Percentiles rank a stretch among this genome's conserved stretches.
phyloP scores from a whole-genome alignment of 208 protist genomes.

The Crithidia bombi region DNA sequence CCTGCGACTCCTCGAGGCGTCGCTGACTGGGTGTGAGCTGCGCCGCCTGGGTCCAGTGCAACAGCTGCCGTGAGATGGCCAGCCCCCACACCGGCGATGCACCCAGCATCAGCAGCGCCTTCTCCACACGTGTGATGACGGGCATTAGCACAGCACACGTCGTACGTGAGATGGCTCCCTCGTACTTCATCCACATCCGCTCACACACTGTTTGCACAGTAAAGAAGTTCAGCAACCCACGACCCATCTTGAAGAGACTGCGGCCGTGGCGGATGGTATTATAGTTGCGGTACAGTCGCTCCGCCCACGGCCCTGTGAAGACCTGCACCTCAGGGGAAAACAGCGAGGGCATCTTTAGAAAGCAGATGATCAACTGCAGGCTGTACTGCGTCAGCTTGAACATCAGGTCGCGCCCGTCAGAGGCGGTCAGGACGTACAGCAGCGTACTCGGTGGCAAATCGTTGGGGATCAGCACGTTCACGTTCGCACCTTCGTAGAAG shows the following conservation, averaged over 20 bases:
- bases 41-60: slow-evolving; percentile 27
- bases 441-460: slow-evolving; percentile 82
- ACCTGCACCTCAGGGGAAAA: slow-evolving; percentile 62
- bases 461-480: slow-evolving; percentile 73
- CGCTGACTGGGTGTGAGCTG: slow-evolving; percentile 13
- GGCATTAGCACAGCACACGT: slow-evolving; percentile 30
- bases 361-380: slow-evolving; percentile 75
- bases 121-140: slow-evolving; percentile 25
- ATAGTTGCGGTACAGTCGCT: slow-evolving; percentile 79
- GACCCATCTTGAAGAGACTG: slow-evolving; percentile 86
- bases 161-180: slow-evolving; percentile 27
- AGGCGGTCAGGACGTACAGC: slow-evolving; percentile 87
- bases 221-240: slow-evolving; percentile 80
- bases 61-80: slow-evolving; percentile 7
- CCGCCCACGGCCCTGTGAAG: slow-evolving; percentile 56
- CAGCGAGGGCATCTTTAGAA: slow-evolving; percentile 64
- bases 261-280: slow-evolving; percentile 89
- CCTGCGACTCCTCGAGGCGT: slow-evolving; percentile 13
- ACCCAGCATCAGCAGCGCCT: slow-evolving; percentile 5
- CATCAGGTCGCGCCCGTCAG: slow-evolving; percentile 80
- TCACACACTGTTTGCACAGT: slow-evolving; percentile 68
- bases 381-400: slow-evolving; percentile 88
- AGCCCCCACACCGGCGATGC: slow-evolving; percentile 17
- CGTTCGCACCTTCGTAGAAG: slow-evolving; percentile 58
- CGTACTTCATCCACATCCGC: slow-evolving; percentile 68